Percentiles rank a stretch among this genome's conserved stretches.
Conservation (phyloP, 306 rosid genomes). For the Carpinus viminea region DNA sequence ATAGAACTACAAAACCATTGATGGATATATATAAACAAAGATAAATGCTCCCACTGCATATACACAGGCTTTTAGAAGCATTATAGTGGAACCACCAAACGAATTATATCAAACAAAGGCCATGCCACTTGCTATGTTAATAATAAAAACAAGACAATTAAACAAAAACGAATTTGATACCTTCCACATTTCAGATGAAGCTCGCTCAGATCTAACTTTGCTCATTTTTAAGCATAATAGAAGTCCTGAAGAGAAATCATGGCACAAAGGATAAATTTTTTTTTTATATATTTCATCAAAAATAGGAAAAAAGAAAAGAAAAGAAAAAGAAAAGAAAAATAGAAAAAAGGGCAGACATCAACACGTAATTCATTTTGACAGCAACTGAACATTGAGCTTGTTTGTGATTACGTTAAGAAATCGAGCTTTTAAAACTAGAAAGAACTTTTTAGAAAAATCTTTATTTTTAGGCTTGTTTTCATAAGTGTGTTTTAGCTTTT, state of each 20-base stretch:
- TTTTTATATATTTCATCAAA: not conserved
- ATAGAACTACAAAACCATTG: not conserved
- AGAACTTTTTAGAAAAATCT: too few relatives aligned
- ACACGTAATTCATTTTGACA: not conserved
- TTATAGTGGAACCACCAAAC: not conserved
- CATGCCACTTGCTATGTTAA: not conserved
- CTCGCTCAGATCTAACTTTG: constrained; percentile 83
- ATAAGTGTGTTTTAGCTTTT: too few relatives aligned
- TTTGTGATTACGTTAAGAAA: too few relatives aligned
- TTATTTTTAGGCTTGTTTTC: too few relatives aligned
- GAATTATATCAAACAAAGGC: not conserved
- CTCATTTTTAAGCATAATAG: constrained; percentile 82
- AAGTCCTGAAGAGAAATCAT: constrained; percentile 51
- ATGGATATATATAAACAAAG: not conserved
- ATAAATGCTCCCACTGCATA: not conserved
- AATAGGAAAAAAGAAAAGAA: constrained; percentile 2
- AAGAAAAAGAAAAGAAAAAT: not conserved
- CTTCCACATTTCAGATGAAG: constrained; percentile 87
- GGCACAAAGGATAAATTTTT: not conserved
- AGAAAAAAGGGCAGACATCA: not conserved
- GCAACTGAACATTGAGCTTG: not conserved
- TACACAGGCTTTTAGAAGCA: not conserved
- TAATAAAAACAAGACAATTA: not conserved
- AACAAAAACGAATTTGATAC: constrained; percentile 31
- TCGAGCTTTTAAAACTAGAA: too few relatives aligned